Conservation (phyloP, 1,139 yeast species). For the Lodderomyces metapsilosis region DNA sequence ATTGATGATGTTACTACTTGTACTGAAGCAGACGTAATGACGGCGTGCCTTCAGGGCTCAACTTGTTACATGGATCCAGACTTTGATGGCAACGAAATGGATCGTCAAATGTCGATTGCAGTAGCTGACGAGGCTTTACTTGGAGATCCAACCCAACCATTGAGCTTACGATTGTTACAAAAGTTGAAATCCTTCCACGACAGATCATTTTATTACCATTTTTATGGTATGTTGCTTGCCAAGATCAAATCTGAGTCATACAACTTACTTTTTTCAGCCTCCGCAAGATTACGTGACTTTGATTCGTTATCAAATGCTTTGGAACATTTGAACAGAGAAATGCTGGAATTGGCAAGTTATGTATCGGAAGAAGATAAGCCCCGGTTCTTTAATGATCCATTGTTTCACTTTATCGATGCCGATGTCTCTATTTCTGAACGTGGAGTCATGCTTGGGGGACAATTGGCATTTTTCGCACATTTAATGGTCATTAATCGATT, state of each 20-base stretch:
- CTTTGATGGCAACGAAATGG: not conserved
- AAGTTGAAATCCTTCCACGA: not conserved
- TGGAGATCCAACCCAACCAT: slow-evolving; percentile 6
- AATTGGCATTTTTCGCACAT: slow-evolving; percentile 33
- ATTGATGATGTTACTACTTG: slow-evolving; percentile 47
- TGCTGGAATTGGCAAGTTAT: slow-evolving; percentile 18
- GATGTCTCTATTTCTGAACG: slow-evolving; percentile 6
- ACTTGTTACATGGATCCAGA: not conserved
- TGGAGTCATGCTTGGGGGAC: slow-evolving; percentile 23
- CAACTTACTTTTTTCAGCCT: slow-evolving; percentile 27
- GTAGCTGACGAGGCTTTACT: slow-evolving; percentile 4
- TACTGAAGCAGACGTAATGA: slow-evolving; percentile 15
- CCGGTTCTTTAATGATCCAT: slow-evolving; percentile 25
- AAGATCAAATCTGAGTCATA: slow-evolving; percentile 31
- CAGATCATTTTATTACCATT: slow-evolving; percentile 10
- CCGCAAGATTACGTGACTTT: slow-evolving; percentile 20
- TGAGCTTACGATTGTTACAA: slow-evolving; percentile 5
- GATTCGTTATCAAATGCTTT: slow-evolving; percentile 19
- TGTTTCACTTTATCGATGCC: slow-evolving; percentile 16
- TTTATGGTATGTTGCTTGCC: slow-evolving; percentile 22
- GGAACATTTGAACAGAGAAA: slow-evolving; percentile 21
- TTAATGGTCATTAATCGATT: slow-evolving; percentile 36
- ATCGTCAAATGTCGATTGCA: not conserved
- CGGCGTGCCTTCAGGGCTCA: slow-evolving; percentile 7
- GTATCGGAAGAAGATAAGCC: slow-evolving; percentile 21